phyloP scores from a whole-genome alignment of 805 yeast genomes.

The Scheffersomyces stipitis region DNA sequence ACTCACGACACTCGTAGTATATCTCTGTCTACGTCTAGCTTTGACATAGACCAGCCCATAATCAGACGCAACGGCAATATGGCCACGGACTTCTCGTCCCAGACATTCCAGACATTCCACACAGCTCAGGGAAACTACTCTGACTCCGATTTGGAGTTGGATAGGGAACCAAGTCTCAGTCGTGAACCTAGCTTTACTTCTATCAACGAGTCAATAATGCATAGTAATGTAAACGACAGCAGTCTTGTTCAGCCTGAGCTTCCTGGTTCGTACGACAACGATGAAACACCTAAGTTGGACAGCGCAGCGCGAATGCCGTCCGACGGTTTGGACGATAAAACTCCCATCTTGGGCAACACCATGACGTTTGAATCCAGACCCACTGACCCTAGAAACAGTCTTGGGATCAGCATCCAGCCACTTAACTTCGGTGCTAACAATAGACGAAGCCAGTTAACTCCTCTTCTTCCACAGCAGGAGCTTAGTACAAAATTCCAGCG shows the following conservation, averaged over 20 bases:
- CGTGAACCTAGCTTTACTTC: slow-evolving; percentile 31
- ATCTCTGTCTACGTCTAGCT: no score
- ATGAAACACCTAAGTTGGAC: slow-evolving; percentile 32
- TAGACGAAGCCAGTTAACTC: background rate
- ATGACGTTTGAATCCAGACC: slow-evolving; percentile 6
- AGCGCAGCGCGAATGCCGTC: slow-evolving; percentile 4
- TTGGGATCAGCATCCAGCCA: background rate
- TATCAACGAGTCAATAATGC: slow-evolving; percentile 31
- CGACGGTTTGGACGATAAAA: slow-evolving; percentile 25
- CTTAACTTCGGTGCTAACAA: background rate
- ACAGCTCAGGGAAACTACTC: slow-evolving; percentile 22
- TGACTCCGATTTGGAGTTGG: slow-evolving; percentile 5
- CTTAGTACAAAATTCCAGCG: slow-evolving; percentile 37
- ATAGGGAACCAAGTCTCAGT: background rate
- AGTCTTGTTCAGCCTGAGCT: slow-evolving; percentile 4
- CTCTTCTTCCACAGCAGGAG: slow-evolving; percentile 30
- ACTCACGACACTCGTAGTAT: slow-evolving; percentile 4
- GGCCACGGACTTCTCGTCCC: slow-evolving; percentile 16
- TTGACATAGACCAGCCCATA: no score
- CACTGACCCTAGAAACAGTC: slow-evolving; percentile 6
- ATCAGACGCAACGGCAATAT: no score
- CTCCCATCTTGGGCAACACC: slow-evolving; percentile 22
- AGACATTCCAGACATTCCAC: slow-evolving; percentile 25
- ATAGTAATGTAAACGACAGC: slow-evolving; percentile 23
- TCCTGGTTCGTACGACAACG: slow-evolving; percentile 17